Evolutionary conservation across 192 early-diverging fungal genomes (phyloP), one percentile per base, ranked within the genome.

Genomic region (Rhizophagus prolifer): DNA sequence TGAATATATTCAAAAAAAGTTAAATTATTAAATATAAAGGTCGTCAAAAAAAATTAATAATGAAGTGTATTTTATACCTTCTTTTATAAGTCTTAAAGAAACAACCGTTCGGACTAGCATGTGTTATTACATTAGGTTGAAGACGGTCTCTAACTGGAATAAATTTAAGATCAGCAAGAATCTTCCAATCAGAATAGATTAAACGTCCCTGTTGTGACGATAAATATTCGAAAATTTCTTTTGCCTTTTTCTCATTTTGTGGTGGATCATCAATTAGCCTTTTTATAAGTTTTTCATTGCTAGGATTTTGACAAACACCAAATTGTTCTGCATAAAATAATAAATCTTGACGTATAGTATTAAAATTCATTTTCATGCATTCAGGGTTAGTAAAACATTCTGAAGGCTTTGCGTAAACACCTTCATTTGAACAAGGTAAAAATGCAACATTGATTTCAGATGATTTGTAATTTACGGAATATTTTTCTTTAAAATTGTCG

Each of bases 311-410:
- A 30, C 70, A 44, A 10, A 95, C 89, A 3, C 92, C 91, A 31
- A 97, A 82, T 78, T 89, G 91, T 9, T 86, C 83, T 1, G 85
- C 84, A 44, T 89, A 79, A 9, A 75, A 23, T 0, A 79, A 61
- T 26, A 92, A 76, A 44, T 90, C 86, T 36, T 81, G 76, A 21
- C 88, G 85, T 12, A 95, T 71, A 34, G 92, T 86, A 9, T 85
- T 76, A 61, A 94, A 95, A 0, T 88, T 92, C 78, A 97, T 80
- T 0, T 94, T 75, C 23, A 82, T 76, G 34, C 87, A 87, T 2
- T 82, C 82, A 8, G 88, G 82, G 69, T 92, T 90, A 2, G 82
- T 81, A 71, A 84, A 96, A 67, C 92, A 92, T 14, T 91, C 88
- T 14, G 60, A 75, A 4, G 95, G 95, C 3, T 77, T 80, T 3